phyloP scores from a whole-genome alignment of 129 eudicot genomes.

The Ambrosia trifida region DNA sequence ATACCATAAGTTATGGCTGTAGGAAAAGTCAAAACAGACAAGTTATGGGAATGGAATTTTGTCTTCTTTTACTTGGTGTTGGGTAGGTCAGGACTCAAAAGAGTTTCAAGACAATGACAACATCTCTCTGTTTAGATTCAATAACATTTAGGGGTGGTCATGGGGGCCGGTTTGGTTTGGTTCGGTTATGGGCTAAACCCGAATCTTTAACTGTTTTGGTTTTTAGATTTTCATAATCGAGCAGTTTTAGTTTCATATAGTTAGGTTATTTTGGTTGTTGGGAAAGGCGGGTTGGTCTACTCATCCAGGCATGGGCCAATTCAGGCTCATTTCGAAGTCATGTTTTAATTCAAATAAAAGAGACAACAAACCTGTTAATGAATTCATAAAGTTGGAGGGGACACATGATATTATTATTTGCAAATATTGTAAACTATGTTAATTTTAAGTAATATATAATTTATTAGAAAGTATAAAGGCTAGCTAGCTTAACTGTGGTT shows the following conservation, averaged over 20 bases:
- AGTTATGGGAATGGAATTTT: constrained; percentile 32
- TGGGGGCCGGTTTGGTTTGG: not conserved
- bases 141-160: constrained; percentile 12
- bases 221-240: not conserved
- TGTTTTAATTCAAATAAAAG: too few species aligned
- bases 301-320: too few species aligned
- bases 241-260: not conserved
- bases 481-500: not conserved
- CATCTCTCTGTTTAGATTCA: constrained; percentile 20
- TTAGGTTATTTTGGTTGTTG: not conserved
- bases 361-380: too few species aligned
- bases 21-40: constrained; percentile 26
- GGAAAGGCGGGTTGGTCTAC: not conserved
- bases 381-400: too few species aligned
- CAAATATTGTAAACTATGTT: too few species aligned
- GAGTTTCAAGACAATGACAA: constrained; percentile 20
- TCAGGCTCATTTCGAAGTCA: too few species aligned
- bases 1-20: constrained; percentile 30
- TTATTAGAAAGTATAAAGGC: too few species aligned
- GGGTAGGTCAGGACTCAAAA: constrained; percentile 10
- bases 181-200: not conserved
- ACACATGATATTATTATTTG: too few species aligned
- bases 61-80: constrained; percentile 20
- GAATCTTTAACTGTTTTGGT: not conserved
- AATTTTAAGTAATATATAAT: too few species aligned